Base-by-base conservation (phyloP, 805 yeast species). In the Aciculoconidium aculeatum region DNA sequence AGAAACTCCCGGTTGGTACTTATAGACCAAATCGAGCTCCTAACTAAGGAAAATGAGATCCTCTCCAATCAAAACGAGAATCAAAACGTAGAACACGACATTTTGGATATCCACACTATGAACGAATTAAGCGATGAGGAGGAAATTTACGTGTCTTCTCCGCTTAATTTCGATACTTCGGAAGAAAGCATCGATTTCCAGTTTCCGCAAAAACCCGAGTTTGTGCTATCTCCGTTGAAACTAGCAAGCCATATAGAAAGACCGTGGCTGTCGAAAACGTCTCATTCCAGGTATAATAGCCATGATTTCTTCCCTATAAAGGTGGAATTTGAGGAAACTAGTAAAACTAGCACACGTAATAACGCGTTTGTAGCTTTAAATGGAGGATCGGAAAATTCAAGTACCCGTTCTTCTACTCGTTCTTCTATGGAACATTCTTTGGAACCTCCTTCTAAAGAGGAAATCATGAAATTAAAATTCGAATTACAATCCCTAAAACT, bases 11-110 rank as follows among this genome's bases (percentile, higher is more conserved):
- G 71, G 40, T 56, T 66, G 34, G 53, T 68, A 25, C 66, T 73
- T 29, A 69, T 73, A 27, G 77, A 72, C 41, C 77, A 73, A 48
- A 56, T 73, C 23, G 80, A 73, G 42, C 51, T 55, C 39, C 51
- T 72, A 35, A 61, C 68, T 25, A 60, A 56, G 30, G 64, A 65
- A 32, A 50, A 44, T 20, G 48, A 47, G 13, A 15, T 33, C 10
- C 28, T 39, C 21, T 27, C 34, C 7, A 36, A 22, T 11, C 36
- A 36, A 31, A 33, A 21, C n/a, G 25, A 30, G 5, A 39, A 35
- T 18, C 34, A 34, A 18, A 35, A 25, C 15, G 30, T 17, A 20
- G n/a, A 15, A 10, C 28, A 25, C n/a, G 21, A 23, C 17, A 11
- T 13, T n/a, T n/a, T 8, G 8, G 21, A 36, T 20, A 31, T 41